phyloP scores from a whole-genome alignment of 768 basidiomycete species.

The Lactarius tabidus region DNA sequence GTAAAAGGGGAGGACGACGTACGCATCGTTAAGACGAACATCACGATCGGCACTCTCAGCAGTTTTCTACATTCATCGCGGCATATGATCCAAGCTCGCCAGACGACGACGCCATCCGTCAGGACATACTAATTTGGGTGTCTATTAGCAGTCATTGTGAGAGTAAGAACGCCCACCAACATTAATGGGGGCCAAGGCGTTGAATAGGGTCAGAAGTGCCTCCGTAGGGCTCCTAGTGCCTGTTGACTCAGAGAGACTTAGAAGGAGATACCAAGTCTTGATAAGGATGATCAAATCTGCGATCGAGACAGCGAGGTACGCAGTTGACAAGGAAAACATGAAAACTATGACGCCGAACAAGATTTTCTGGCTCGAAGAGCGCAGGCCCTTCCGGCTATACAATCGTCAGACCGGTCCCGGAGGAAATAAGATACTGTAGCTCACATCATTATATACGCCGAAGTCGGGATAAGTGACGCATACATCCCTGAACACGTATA shows the following conservation, averaged over 20 bases:
- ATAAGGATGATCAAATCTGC: background rate
- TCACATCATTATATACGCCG: background rate
- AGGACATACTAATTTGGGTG: background rate
- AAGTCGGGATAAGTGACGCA: background rate
- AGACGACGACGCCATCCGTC: background rate
- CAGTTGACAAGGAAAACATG: background rate
- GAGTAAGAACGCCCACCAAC: background rate
- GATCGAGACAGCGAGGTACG: background rate
- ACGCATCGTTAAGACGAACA: background rate
- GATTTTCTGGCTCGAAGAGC: background rate
- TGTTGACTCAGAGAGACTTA: background rate
- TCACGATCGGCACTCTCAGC: background rate
- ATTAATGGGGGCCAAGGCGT: background rate
- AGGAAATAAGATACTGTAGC: background rate
- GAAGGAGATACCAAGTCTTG: background rate
- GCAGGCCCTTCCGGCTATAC: background rate
- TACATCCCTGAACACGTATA: background rate
- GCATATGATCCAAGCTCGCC: constrained; percentile 1
- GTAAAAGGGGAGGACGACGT: background rate
- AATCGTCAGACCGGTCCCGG: background rate
- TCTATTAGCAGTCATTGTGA: background rate
- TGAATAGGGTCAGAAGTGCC: background rate
- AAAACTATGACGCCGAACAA: background rate
- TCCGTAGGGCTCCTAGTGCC: background rate
- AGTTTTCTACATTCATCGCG: background rate